phyloP scores from a whole-genome alignment of 2,329 filamentous ascomycete genomes.

The Arthrobotrys musiformis region DNA sequence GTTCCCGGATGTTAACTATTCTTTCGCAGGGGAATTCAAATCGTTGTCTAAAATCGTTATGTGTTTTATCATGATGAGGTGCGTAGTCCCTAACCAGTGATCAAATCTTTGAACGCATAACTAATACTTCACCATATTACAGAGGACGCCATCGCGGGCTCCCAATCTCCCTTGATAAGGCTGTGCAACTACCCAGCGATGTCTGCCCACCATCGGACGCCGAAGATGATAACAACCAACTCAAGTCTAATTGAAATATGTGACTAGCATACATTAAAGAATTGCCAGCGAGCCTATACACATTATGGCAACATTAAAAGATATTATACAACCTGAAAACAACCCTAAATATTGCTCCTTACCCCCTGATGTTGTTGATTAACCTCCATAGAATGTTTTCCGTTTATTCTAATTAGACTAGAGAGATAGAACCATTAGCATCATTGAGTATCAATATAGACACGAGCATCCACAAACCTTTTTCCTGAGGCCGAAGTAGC shows the following conservation, averaged over 20 bases:
- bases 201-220: neutral
- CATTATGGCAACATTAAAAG: conserved; percentile 3
- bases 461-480: conserved; percentile 1
- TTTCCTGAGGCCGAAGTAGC: conserved; percentile 38
- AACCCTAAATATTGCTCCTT: neutral
- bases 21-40: conserved; percentile 57
- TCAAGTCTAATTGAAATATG: neutral
- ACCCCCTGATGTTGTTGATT: neutral
- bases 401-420: neutral
- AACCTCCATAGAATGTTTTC: neutral
- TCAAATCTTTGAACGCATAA: neutral
- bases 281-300: neutral
- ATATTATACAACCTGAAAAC: neutral
- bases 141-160: conserved; percentile 52
- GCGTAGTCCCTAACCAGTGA: neutral
- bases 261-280: conserved; percentile 10
- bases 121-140: neutral
- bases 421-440: neutral
- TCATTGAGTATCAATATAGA: neutral
- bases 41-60: conserved; percentile 56
- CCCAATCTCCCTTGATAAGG: conserved; percentile 47
- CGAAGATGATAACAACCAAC: neutral
- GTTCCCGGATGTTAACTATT: conserved; percentile 55
- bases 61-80: conserved; percentile 57
- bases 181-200: conserved; percentile 39